Evolutionary conservation across 202 grass and related monocot species (phyloP), one percentile per base, ranked within the genome.

Genomic region (Cymbopogon flexuosus): DNA sequence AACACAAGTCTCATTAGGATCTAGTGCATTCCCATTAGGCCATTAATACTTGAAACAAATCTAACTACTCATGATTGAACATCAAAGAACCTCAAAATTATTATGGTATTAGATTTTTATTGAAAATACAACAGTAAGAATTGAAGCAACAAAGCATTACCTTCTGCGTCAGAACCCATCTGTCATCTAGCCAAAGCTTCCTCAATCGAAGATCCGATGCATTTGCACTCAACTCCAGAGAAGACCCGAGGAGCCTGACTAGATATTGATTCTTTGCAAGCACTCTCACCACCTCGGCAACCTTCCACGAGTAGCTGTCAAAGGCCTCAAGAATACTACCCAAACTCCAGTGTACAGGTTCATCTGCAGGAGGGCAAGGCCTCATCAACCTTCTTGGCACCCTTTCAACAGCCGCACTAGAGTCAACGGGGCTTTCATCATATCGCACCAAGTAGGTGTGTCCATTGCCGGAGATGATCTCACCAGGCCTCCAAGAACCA

Each of bases 381-480:
- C 94, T 87, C 61, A 97, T 84, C 31, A 65, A 79, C 66, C 84
- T 94, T 62, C 87, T 92, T 66, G 77, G 77, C 51, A 97, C 85
- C 80, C 86, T 92, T 74, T 97, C 91, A 66, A 81, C 64, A 6
- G 35, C 69, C 40, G 70, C 39, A 5, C 68, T 19, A 79, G 24
- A 72, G 5, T 77, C 80, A 74, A 70, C 30, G 0, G 13, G 51
- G 72, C 49, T 66, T 77, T 60, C 33, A 77, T 92, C 52, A 47
- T 90, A 94, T 62, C 68, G 82, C 23, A 97, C 89, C 71, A 75
- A 30, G 54, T 94, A 94, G n/a, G 42, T 89, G 85, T 87, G 88
- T 6, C 94, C 94, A 10, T 97, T 94, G 70, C 92, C 89, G 42
- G 89, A 94, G 68, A 94, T 29, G 24, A 97, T 89, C 76, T 94